Evolutionary conservation across 768 basidiomycete genomes (phyloP), one percentile per base, ranked within the genome.

Genomic region (Termitomyces sp.): DNA sequence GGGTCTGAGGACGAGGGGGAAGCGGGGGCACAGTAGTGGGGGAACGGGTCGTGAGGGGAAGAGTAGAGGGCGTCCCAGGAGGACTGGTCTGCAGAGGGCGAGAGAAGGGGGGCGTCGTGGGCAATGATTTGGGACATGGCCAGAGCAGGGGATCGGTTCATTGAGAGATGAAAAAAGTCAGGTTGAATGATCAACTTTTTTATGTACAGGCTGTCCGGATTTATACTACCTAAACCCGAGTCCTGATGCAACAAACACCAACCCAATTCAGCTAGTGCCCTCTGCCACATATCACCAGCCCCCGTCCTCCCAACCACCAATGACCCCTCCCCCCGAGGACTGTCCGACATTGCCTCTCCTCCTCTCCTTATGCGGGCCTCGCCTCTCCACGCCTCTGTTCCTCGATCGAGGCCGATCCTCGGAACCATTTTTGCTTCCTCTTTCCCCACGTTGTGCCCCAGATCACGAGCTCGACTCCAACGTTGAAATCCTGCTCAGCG

Each of bases 81-180:
- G 15, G 57, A 58, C 56, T 76, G 56, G 61, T 83, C 81, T 26
- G 56, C 67, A 49, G 76, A 66, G 26, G 83, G 83, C 44, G 83
- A 83, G 64, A 82, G 76, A 46, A 87, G 76, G 59, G 81, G 76
- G 39, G 81, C 78, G 73, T 88, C 86, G 62, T 69, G 66, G 52
- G 81, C 73, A 66, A 84, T 81, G 66, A 86, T 76, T 62, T 82
- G 78, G 63, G 84, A 81, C 78, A 84, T 82, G 65, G 78, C 67
- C 51, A 77, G 69, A 60, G 74, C 62, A 47, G 72, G 70, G 44
- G 72, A 73, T 50, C 62, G 64, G 57, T 65, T 61, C 67, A 70
- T 68, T 62, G 54, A 45, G 54, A 54, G 54, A 54, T 42, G 60
- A 59, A 62, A 58, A 62, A 58, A 60, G 56, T 63, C 60, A 52